Evolutionary conservation across 2,329 filamentous ascomycete genomes (phyloP), one percentile per base, ranked within the genome.

Genomic region (Pestalotiopsis fici): DNA sequence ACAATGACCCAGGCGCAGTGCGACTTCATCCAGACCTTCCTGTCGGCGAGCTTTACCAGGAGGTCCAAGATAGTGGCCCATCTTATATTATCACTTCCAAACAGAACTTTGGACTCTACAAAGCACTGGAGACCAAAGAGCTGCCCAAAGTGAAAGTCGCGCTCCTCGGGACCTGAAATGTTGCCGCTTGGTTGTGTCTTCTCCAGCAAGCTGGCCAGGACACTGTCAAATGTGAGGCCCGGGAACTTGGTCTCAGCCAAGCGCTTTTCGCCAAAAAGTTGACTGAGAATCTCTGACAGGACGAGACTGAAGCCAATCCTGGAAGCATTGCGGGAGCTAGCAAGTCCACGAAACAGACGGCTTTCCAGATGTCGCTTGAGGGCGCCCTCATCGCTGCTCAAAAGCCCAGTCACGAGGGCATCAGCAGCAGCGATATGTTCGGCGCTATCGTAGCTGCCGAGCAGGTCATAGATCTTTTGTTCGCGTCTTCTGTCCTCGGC

Each of bases 271-370:
- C 88, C 88, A 74, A 92, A 92, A 4, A 95, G 80, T 74, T 95
- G 89, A 4, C 88, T 85, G 57, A 97, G 78, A 9, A 97, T 82
- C 79, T 98, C 95, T 0, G 94, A 92, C 71, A 98, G 82, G 0
- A 95, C 95, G 66, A 98, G 86, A 65, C 94, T 97, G 78, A 97
- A 98, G 3, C 96, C 96, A 63, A 96, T 83, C 28, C 96, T 88
- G 21, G 95, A 94, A 13, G 93, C 93, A 81, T 97, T 97, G 67
- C 94, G 90, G 65, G 94, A 91, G 77, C 94, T 98, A 69, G 95
- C 94, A 21, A 98, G 88, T 54, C 96, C 96, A 65, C 93, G 90
- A 78, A 98, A 93, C 47, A 99, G 84, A 28, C 92, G 87, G 75
- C 88, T 87, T 70, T 89, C 87, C 35, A 91, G 80, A 72, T 91